phyloP scores from a whole-genome alignment of 2,329 filamentous ascomycete genomes.

The Rhynchosporium secalis region DNA sequence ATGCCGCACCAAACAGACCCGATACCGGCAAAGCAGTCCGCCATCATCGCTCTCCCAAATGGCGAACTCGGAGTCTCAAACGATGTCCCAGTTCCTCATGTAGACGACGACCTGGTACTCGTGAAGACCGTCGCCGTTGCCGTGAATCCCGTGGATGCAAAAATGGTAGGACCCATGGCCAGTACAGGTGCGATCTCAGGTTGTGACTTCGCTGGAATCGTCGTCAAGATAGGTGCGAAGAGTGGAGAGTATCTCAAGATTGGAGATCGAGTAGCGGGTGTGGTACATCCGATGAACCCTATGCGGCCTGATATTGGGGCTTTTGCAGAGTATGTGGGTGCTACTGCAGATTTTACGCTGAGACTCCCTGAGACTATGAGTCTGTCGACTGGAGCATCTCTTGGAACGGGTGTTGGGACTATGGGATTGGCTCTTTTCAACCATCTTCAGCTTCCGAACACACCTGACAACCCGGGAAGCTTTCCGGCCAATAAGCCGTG shows the following conservation, averaged over 20 bases:
- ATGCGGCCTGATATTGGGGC: slow-evolving; percentile 38
- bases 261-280: slow-evolving; percentile 32
- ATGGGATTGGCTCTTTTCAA: slow-evolving; percentile 10
- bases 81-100: neutral
- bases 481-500: slow-evolving; percentile 10
- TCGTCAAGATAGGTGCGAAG: slow-evolving; percentile 47
- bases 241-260: slow-evolving; percentile 14
- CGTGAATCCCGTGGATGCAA: slow-evolving; percentile 45
- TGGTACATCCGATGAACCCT: slow-evolving; percentile 20
- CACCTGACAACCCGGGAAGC: slow-evolving; percentile 9
- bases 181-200: slow-evolving; percentile 18
- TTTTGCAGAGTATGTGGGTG: slow-evolving; percentile 46
- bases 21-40: slow-evolving; percentile 3
- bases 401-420: slow-evolving; percentile 11
- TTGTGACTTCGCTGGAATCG: slow-evolving; percentile 36
- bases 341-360: slow-evolving; percentile 44
- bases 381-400: slow-evolving; percentile 20
- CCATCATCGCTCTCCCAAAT: slow-evolving; percentile 4
- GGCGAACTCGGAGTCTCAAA: slow-evolving; percentile 4
- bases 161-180: slow-evolving; percentile 23
- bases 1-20: neutral
- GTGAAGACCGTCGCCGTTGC: slow-evolving; percentile 38
- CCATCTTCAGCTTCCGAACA: slow-evolving; percentile 6
- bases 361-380: slow-evolving; percentile 39
- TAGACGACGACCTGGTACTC: neutral